Evolutionary conservation across 73 alveolate species (phyloP).

Genomic region (Symbiodinium pilosum): DNA sequence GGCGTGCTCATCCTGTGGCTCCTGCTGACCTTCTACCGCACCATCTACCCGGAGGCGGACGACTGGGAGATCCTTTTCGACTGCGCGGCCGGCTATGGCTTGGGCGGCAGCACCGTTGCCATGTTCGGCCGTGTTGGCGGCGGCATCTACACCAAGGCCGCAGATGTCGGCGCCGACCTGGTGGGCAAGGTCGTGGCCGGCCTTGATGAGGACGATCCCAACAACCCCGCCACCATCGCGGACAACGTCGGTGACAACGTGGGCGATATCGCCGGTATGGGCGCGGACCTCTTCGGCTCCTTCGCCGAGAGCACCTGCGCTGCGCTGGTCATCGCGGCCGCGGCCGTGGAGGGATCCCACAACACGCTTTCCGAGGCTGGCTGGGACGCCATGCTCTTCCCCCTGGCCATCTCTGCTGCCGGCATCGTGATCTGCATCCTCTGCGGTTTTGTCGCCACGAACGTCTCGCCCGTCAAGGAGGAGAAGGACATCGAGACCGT

Average conservation of each 20-base stretch:
- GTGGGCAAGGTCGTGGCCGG: conserved; percentile 51
- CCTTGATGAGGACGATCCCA: conserved; percentile 82
- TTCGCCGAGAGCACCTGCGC: conserved; percentile 99
- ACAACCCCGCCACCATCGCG: conserved; percentile 80
- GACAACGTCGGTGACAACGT: conserved; percentile 99
- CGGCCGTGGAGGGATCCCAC: conserved; percentile 95
- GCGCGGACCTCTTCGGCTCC: conserved; percentile 99
- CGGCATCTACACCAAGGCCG: conserved; percentile 98
- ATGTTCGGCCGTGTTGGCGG: conserved; percentile 99
- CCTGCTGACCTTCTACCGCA: conserved; percentile 68
- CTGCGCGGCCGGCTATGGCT: conserved; percentile 99
- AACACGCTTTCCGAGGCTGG: not conserved
- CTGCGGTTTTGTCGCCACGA: conserved; percentile 83
- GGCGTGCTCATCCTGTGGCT: conserved; percentile 73
- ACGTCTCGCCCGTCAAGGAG: conserved; percentile 89
- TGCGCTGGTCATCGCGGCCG: conserved; percentile 97
- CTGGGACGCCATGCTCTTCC: conserved; percentile 83
- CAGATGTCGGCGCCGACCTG: conserved; percentile 70
- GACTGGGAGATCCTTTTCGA: conserved; percentile 97
- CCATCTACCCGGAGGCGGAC: conserved; percentile 48
- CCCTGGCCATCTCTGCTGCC: conserved; percentile 95
- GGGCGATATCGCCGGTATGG: conserved; percentile 99
- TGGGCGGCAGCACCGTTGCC: conserved; percentile 99
- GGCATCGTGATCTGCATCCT: conserved; percentile 94
- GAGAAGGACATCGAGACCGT: conserved; percentile 72